Base-by-base conservation (phyloP, 495 filamentous ascomycete species). In the Neurospora intermedia region DNA sequence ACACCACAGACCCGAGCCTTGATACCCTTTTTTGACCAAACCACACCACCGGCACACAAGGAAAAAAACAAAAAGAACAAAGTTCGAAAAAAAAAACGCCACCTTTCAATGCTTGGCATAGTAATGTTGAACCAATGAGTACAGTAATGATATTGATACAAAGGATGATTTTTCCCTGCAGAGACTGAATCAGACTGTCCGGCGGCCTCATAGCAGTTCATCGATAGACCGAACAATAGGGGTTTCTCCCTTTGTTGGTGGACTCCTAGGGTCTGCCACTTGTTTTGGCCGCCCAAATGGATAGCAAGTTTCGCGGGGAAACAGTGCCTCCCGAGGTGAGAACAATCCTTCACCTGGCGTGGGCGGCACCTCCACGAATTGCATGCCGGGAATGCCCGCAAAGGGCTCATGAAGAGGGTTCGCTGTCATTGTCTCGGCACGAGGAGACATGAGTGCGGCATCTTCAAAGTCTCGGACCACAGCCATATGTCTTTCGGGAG, bases 191-290 rank as follows among this genome's bases (percentile, higher is more conserved):
- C 27, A 31, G 38, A 35, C 35, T 72, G 43, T 35, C 39, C 42
- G 38, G 43, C 16, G n/a, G n/a, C 6, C 42, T 80, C 76, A 85
- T 77, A 87, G 77, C 74, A 88, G 79, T 59, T 88, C 87, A 72
- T 88, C 87, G 71, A 92, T 92, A 38, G 86, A 90, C 70, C 90
- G 81, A 48, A 87, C 87, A 71, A 92, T 91, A n/a, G 89, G 89
- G 15, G 85, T 89, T 77, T 88, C 88, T 7, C 89, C 90, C 73
- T 83, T 85, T 16, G 87, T 88, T 1, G 88, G 88, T 8, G 90
- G 90, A 75, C 89, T 91, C 43, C 90, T 78, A 6, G 90, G 90
- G 74, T 92, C 90, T 9, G 83, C 83, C 4, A 80, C 80, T 40
- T 85, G 79, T 38, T 79, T 71, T 9, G 83, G 86, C 69, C 82